These are phyloP conservation scores for Yamadazyma laniorum DNA, from an alignment of 805 yeast genomes.

Conservation along the genomic window DNA sequence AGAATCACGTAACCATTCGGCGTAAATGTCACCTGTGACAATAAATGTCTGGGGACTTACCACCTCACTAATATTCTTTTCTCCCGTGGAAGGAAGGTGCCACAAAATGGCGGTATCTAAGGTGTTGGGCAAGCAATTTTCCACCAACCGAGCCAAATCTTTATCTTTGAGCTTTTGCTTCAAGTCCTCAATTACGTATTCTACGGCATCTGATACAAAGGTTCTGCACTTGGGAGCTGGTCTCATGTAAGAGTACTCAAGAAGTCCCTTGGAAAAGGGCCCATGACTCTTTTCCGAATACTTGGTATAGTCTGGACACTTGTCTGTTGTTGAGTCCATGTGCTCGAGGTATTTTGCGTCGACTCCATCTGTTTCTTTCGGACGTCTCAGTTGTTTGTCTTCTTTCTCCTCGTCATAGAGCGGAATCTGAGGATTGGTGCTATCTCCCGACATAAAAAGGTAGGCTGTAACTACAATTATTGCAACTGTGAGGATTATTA, in stretches of 20 bases:
- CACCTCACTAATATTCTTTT: constrained; percentile 2
- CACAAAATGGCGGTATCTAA: constrained; percentile 82
- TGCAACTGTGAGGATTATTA: not conserved
- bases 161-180: constrained; percentile 49
- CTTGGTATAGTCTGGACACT: constrained; percentile 62
- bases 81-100: constrained; percentile 39
- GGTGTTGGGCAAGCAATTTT: constrained; percentile 84
- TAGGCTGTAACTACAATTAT: not conserved
- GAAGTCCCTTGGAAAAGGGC: constrained; percentile 59
- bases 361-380: constrained; percentile 2
- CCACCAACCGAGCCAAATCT: constrained; percentile 73
- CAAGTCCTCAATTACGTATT: constrained; percentile 54
- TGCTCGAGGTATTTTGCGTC: constrained; percentile 1
- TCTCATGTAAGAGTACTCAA: constrained; percentile 67
- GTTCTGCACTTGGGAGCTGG: constrained; percentile 75
- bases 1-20: constrained; percentile 90
- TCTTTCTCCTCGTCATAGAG: no score
- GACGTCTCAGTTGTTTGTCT: no score
- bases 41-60: constrained; percentile 59
- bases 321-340: constrained; percentile 15
- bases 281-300: constrained; percentile 54
- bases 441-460: no score
- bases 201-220: constrained; percentile 62
- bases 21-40: constrained; percentile 90
- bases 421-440: no score